phyloP scores from a whole-genome alignment of 345 rosid genomes.

The Eutrema japonicum region DNA sequence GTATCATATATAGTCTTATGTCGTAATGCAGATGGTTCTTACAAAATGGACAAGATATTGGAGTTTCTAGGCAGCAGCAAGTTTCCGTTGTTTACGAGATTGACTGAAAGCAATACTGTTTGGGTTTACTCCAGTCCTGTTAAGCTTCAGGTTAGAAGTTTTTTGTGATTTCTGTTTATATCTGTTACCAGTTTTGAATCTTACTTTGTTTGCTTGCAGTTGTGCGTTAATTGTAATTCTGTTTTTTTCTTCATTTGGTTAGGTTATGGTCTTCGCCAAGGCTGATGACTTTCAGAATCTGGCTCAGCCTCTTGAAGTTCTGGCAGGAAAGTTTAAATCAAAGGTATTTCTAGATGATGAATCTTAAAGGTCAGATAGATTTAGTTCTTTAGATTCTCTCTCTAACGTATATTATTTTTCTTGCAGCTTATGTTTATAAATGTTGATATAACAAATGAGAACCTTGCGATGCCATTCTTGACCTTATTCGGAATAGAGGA shows the following conservation, averaged over 20 bases:
- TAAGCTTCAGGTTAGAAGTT: constrained; percentile 69
- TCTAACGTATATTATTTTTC: constrained; percentile 14
- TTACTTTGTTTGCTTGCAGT: neutral
- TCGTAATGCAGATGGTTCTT: constrained; percentile 63
- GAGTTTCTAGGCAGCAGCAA: constrained; percentile 72
- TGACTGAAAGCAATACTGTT: constrained; percentile 71
- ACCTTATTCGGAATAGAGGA: constrained; percentile 80
- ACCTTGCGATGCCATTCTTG: constrained; percentile 88
- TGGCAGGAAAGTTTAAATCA: constrained; percentile 73
- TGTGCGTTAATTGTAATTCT: neutral
- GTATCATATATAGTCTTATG: constrained; percentile 13
- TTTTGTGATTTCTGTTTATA: constrained; percentile 15
- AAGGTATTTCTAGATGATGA: constrained; percentile 50
- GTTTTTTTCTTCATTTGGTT: constrained; percentile 22
- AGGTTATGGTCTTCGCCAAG: constrained; percentile 74
- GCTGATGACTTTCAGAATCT: constrained; percentile 63
- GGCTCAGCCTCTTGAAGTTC: constrained; percentile 60
- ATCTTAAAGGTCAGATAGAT: constrained; percentile 16
- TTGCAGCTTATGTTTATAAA: constrained; percentile 77
- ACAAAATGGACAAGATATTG: constrained; percentile 56
- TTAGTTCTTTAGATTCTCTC: constrained; percentile 22
- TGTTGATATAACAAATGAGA: constrained; percentile 68
- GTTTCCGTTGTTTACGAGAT: constrained; percentile 77
- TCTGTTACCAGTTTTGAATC: neutral
- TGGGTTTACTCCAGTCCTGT: constrained; percentile 76